Percentiles rank a stretch among this genome's conserved stretches.
phyloP scores from a whole-genome alignment of 2,329 filamentous ascomycete species.

The Ploettnerulaceae sp. region DNA sequence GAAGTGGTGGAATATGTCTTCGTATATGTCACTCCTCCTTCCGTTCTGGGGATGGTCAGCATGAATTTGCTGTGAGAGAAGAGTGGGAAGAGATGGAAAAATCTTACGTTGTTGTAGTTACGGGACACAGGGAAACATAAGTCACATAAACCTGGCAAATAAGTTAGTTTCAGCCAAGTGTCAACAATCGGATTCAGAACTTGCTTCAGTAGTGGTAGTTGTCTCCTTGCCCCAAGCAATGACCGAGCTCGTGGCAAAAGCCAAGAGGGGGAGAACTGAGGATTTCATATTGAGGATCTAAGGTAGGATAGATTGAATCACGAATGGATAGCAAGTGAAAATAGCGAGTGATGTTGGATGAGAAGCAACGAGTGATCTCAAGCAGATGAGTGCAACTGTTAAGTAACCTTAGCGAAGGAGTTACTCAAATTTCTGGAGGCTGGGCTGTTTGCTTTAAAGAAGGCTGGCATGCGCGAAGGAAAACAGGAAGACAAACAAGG shows the following conservation, averaged over 20 bases:
- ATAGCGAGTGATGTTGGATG: constrained; percentile 15
- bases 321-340: no score
- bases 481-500: constrained; percentile 17
- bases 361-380: constrained; percentile 10
- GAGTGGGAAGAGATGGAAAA: no score
- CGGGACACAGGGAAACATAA: constrained; percentile 33
- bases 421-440: constrained; percentile 33
- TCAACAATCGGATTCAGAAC: no score
- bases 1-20: constrained; percentile 43
- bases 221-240: constrained; percentile 15
- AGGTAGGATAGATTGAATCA: constrained; percentile 7
- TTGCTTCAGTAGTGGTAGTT: constrained; percentile 25
- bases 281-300: constrained; percentile 27
- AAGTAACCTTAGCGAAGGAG: constrained; percentile 45
- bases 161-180: no score
- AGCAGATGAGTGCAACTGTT: constrained; percentile 25
- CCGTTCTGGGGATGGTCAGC: constrained; percentile 26
- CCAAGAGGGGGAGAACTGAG: constrained; percentile 24
- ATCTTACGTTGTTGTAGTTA: constrained; percentile 35
- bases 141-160: constrained; percentile 22
- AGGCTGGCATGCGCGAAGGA: constrained; percentile 26
- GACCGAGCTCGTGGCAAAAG: constrained; percentile 25
- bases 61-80: not conserved
- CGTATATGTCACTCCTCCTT: constrained; percentile 36
- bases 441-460: constrained; percentile 16